Evolutionary conservation across 169 alveolate genomes (phyloP).

Genomic region (Eimeria tenella): DNA sequence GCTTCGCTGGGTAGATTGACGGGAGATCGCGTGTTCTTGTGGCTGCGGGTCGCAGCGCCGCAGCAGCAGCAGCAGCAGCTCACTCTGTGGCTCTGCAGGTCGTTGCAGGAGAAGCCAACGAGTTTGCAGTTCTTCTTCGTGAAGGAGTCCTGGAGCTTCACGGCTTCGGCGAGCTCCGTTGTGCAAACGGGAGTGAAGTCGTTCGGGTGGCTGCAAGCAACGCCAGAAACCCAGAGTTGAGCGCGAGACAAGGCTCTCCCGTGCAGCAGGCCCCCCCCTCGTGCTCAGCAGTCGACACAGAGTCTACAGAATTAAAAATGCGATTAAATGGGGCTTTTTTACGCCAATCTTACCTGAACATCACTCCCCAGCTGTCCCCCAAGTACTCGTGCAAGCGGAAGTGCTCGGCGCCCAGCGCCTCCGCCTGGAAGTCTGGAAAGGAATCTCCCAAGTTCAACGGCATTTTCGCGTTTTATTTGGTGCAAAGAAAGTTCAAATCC

Average conservation of each 20-base stretch:
- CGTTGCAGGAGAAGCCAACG: constrained; percentile 85
- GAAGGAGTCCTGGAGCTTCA: constrained; percentile 81
- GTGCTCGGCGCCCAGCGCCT: constrained; percentile 70
- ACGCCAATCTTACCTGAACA: constrained; percentile 51
- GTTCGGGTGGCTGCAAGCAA: constrained; percentile 83
- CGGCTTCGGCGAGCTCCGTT: constrained; percentile 87
- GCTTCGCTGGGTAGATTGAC: too few relatives aligned
- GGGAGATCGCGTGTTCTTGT: too few relatives aligned
- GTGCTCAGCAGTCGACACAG: too few relatives aligned
- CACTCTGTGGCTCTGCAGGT: constrained; percentile 81
- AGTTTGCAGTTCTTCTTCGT: constrained; percentile 82
- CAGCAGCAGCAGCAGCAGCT: not conserved
- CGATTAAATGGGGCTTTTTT: not conserved
- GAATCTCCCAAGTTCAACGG: constrained; percentile 50
- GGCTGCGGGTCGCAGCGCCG: too few relatives aligned
- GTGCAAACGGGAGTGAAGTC: constrained; percentile 92
- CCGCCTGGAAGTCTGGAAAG: constrained; percentile 78
- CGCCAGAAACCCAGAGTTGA: not conserved
- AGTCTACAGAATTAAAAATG: not conserved
- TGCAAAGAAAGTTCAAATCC: too few relatives aligned
- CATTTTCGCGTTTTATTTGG: not conserved
- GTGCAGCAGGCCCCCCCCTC: not conserved
- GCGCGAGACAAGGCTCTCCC: not conserved
- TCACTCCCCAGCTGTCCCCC: constrained; percentile 78
- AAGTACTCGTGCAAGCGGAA: constrained; percentile 65